Conservation (phyloP, 2,329 filamentous ascomycete species). For the Paraphaeosphaeria minitans region DNA sequence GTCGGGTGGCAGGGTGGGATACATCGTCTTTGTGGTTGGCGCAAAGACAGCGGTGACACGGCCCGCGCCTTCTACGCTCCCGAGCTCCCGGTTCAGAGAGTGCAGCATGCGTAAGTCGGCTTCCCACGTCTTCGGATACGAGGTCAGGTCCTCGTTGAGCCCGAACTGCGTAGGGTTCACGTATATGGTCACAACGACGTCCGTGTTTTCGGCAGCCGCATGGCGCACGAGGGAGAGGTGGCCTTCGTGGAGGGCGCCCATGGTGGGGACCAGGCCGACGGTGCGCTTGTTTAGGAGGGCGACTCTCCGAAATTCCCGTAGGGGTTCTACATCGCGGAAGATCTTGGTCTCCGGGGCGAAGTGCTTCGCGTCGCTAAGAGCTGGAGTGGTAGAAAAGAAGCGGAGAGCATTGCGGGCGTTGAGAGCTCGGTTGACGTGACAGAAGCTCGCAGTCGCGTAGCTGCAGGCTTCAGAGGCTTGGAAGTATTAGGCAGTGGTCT, state of each 20-base stretch:
- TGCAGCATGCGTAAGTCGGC: conserved; percentile 72
- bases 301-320: conserved; percentile 72
- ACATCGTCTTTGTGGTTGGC: conserved; percentile 82
- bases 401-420: conserved; percentile 14
- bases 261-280: conserved; percentile 91
- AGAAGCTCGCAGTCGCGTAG: conserved; percentile 10
- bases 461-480: conserved; percentile 19
- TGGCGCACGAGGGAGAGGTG: conserved; percentile 85
- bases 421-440: conserved; percentile 2
- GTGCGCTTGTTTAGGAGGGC: conserved; percentile 70
- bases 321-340: conserved; percentile 73
- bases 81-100: conserved; percentile 73
- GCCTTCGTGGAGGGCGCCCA: conserved; percentile 94
- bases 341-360: conserved; percentile 61
- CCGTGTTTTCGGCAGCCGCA: conserved; percentile 81
- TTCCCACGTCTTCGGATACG: conserved; percentile 90
- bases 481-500: conserved; percentile 16
- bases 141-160: conserved; percentile 80
- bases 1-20: conserved; percentile 78
- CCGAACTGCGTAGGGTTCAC: conserved; percentile 98
- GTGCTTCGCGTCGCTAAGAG: conserved; percentile 20
- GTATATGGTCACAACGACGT: conserved; percentile 90
- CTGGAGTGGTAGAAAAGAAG: conserved; percentile 23
- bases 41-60: conserved; percentile 84
- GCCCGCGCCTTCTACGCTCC: conserved; percentile 56